Evolutionary conservation across 257 asterid genomes (phyloP), one percentile per base, ranked within the genome.

Genomic region (Dorcoceras hygrometricum): DNA sequence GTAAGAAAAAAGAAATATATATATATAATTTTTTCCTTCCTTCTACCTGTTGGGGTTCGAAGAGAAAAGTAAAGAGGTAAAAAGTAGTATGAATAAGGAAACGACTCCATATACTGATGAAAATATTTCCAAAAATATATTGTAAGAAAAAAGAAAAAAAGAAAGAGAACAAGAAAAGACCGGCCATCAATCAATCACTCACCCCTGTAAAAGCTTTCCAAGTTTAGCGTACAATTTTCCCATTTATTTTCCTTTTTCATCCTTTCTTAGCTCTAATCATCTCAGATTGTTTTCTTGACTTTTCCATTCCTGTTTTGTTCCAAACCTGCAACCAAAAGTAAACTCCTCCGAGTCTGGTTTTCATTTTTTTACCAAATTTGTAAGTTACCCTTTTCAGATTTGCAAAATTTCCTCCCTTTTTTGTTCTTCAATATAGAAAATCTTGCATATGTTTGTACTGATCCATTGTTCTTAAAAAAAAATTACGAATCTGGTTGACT

Each of bases 341-440:
- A 46, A 16, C 16, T 16, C 53, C 8, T 46, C 53, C 4, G 50
- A 39, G 43, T 39, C 46, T 39, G 0, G 20, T 36, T 74, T 73
- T 28, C n/a, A n/a, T 72, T 83, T 59, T 71, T 79, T 85, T 84
- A 71, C 88, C 88, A 85, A 63, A 71, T 89, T 81, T 81, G 95
- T 79, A 72, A 79, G 83, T 66, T 26, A 6, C 62, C 72, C 70
- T 60, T 76, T 66, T 53, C 23, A 18, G 8, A n/a, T 31, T 70
- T 65, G 29, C 55, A 62, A 36, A 34, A 6, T 58, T 63, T 69
- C 69, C 65, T 59, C 28, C 36, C 56, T 63, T 51, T 61, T 56
- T 46, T 72, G 34, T 48, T 67, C 66, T n/a, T 32, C 70, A 18
- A 50, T 66, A 75, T 71, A 77, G 72, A 67, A 71, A 64, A 66